A percentile compares a stretch with the other conserved stretches of the same genome.
These are phyloP conservation scores for Polyporus arcularius DNA, from an alignment of 768 basidiomycete genomes.

Conservation along the genomic window DNA sequence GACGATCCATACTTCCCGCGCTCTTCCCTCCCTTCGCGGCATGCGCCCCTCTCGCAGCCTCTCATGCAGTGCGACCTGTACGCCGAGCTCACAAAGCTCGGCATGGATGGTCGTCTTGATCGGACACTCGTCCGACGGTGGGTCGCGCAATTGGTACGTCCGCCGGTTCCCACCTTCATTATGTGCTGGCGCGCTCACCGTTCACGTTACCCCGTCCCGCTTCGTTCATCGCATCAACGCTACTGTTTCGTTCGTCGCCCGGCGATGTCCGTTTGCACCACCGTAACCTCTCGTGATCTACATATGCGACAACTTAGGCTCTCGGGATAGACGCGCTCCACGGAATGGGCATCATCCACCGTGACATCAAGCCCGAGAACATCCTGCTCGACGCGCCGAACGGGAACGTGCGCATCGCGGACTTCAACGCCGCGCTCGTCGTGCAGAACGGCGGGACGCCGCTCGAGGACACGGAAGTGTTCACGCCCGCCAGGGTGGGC, in stretches of 20 bases:
- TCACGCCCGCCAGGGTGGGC: constrained; percentile 20
- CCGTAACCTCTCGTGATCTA: too few relatives aligned
- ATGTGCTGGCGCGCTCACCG: neutral
- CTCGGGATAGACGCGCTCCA: constrained; percentile 42
- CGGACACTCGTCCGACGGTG: constrained; percentile 21
- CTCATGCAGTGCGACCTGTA: constrained; percentile 23
- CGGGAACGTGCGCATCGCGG: constrained; percentile 26
- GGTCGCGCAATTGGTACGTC: constrained; percentile 30
- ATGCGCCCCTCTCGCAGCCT: constrained; percentile 8
- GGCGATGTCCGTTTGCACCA: neutral
- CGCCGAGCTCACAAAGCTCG: neutral
- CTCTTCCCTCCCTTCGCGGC: neutral
- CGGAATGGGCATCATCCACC: constrained; percentile 55
- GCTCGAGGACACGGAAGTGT: constrained; percentile 19
- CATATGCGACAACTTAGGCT: constrained; percentile 16
- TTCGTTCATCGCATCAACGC: too few relatives aligned
- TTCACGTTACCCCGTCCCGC: neutral
- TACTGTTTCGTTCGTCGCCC: too few relatives aligned
- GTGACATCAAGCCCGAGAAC: constrained; percentile 63
- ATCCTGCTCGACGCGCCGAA: constrained; percentile 38
- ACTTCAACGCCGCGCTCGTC: constrained; percentile 29
- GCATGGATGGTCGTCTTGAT: constrained; percentile 4
- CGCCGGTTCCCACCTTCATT: constrained; percentile 10
- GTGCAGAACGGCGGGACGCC: constrained; percentile 9
- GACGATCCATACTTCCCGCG: neutral